phyloP scores from a whole-genome alignment of 257 asterid species.

The Penstemon newberryi region DNA sequence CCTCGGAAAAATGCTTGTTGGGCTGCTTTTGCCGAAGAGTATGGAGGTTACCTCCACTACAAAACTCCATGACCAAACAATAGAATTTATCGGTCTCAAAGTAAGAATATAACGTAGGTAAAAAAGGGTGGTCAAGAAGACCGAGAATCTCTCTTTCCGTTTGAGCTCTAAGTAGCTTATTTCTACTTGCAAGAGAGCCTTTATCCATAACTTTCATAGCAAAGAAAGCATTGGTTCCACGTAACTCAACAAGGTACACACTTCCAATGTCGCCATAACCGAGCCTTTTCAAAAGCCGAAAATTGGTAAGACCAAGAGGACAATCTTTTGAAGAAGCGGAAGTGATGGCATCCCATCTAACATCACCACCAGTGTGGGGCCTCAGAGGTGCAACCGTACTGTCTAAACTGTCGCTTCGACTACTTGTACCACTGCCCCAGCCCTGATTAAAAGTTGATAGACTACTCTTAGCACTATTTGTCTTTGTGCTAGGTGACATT shows the following conservation, averaged over 20 bases:
- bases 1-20: conserved; percentile 75
- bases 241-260: conserved; percentile 81
- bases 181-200: conserved; percentile 77
- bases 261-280: conserved; percentile 96
- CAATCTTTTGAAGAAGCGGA: conserved; percentile 53
- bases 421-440: conserved; percentile 39
- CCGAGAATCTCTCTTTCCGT: conserved; percentile 89
- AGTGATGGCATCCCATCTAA: conserved; percentile 83
- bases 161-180: conserved; percentile 79
- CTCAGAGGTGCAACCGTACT: conserved; percentile 53
- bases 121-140: conserved; percentile 88
- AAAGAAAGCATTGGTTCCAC: conserved; percentile 67
- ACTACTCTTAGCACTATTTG: conserved; percentile 31
- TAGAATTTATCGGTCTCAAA: conserved; percentile 82
- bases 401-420: conserved; percentile 64
- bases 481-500: conserved; percentile 32
- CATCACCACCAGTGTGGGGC: conserved; percentile 96
- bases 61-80: conserved; percentile 94
- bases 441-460: conserved; percentile 32
- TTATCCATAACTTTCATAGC: conserved; percentile 99
- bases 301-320: conserved; percentile 68
- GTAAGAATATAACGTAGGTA: conserved; percentile 79
- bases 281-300: conserved; percentile 75
- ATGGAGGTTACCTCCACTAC: conserved; percentile 95
- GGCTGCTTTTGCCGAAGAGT: conserved; percentile 92